These are phyloP conservation scores for Fusarium buxicola DNA, from an alignment of 2,329 filamentous ascomycete genomes.

Conservation along the genomic window DNA sequence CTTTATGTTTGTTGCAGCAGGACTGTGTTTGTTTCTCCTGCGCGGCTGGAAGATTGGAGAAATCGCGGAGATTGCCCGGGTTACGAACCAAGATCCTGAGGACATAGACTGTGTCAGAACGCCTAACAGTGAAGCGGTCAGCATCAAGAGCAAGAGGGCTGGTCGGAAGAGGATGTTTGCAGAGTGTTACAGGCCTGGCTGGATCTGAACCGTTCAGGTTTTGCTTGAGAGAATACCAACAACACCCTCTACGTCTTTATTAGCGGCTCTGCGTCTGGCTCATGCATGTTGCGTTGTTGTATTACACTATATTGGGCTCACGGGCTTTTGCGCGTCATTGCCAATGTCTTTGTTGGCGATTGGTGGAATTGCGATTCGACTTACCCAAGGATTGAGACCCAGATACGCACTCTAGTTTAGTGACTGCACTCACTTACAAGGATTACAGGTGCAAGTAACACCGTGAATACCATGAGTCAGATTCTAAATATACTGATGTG, in stretches of 20 bases:
- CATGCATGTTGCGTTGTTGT: too few species aligned
- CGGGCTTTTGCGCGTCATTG: too few species aligned
- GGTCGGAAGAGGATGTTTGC: conserved; percentile 50
- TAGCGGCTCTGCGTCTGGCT: too few species aligned
- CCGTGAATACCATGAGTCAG: too few species aligned
- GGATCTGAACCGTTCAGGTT: conserved; percentile 38
- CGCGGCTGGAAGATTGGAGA: conserved; percentile 56
- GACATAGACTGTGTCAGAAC: conserved; percentile 48
- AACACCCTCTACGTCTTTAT: background rate
- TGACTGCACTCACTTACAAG: too few species aligned
- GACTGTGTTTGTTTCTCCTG: conserved; percentile 48
- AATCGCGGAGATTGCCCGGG: conserved; percentile 48
- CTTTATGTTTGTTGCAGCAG: conserved; percentile 68
- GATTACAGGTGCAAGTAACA: too few species aligned
- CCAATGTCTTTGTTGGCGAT: too few species aligned
- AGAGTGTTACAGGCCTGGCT: conserved; percentile 47
- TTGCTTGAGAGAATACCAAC: background rate
- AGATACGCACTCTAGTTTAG: too few species aligned
- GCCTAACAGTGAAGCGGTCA: conserved; percentile 47
- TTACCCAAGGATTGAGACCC: too few species aligned
- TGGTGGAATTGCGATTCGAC: too few species aligned
- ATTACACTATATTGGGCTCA: too few species aligned
- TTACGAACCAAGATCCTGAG: conserved; percentile 46
- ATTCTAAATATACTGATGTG: too few species aligned
- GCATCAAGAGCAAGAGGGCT: conserved; percentile 44